Evolutionary conservation across 257 asterid genomes (phyloP).

Genomic region (Coffea canephora): DNA sequence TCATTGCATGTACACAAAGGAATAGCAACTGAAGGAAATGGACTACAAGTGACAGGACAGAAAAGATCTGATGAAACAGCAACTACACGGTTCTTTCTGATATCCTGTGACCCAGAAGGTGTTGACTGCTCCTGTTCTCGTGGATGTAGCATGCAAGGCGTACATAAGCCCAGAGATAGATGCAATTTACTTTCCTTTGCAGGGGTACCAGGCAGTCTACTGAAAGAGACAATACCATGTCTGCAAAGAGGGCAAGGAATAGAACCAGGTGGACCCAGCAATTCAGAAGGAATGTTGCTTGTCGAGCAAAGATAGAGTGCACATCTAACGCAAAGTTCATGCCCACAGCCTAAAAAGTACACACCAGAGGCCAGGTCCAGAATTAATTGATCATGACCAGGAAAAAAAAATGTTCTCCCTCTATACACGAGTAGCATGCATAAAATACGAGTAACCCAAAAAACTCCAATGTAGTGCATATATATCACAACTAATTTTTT

Average conservation of each 20-base stretch:
- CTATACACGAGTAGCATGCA: background rate
- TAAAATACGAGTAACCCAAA: background rate
- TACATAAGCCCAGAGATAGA: conserved; percentile 71
- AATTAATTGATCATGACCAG: conserved; percentile 14
- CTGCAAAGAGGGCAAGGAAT: conserved; percentile 93
- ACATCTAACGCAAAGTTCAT: conserved; percentile 85
- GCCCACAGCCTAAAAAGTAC: conserved; percentile 66
- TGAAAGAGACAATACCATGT: conserved; percentile 63
- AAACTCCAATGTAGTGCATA: background rate
- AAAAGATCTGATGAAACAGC: conserved; percentile 72
- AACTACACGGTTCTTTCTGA: conserved; percentile 61
- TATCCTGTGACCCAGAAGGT: conserved; percentile 50
- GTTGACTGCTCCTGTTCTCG: conserved; percentile 63
- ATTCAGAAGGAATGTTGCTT: conserved; percentile 66
- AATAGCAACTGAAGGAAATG: conserved; percentile 82
- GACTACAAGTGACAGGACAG: conserved; percentile 91
- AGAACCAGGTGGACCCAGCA: conserved; percentile 70
- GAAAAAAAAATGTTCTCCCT: background rate
- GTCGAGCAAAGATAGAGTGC: conserved; percentile 96
- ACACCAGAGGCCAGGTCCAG: conserved; percentile 20
- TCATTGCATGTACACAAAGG: conserved; percentile 88
- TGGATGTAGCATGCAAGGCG: conserved; percentile 88
- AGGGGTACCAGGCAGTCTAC: conserved; percentile 62
- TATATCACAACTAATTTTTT: background rate
- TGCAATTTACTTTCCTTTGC: conserved; percentile 62